A percentile compares a stretch with the other conserved stretches of the same genome.
phyloP scores from a whole-genome alignment of 2,329 filamentous ascomycete species.

The Cladorrhinum sp. region DNA sequence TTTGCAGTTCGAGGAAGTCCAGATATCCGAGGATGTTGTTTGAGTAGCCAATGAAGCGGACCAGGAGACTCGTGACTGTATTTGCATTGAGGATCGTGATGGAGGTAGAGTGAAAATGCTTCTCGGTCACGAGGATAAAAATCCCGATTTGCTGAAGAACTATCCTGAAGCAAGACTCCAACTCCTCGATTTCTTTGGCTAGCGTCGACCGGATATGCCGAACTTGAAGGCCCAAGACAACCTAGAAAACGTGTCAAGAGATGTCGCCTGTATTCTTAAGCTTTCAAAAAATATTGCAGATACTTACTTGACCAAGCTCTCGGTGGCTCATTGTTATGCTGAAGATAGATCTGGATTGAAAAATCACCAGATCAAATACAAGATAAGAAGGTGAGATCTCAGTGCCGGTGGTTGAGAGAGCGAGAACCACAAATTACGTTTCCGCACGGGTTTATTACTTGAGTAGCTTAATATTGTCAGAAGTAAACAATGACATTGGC shows the following conservation, averaged over 20 bases:
- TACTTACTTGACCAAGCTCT: conserved; percentile 6
- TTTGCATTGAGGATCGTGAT: conserved; percentile 10
- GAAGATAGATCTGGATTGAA: not conserved
- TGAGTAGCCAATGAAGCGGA: conserved; percentile 14
- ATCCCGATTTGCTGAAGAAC: conserved; percentile 12
- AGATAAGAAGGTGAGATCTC: not conserved
- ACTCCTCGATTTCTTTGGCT: conserved; percentile 13
- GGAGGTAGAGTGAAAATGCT: conserved; percentile 1
- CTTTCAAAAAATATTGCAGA: not conserved
- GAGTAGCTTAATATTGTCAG: not conserved
- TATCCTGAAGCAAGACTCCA: conserved; percentile 12
- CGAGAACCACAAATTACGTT: not conserved
- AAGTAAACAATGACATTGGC: not conserved
- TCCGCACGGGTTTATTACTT: not conserved
- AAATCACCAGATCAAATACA: not conserved
- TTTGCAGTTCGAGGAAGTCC: conserved; percentile 11
- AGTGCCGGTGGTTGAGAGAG: not conserved
- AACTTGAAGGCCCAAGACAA: conserved; percentile 13
- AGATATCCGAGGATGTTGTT: conserved; percentile 19
- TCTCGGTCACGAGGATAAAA: conserved; percentile 12
- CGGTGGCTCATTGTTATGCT: not conserved
- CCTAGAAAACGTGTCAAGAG: conserved; percentile 8
- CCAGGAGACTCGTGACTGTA: conserved; percentile 7
- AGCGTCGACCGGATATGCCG: conserved; percentile 12
- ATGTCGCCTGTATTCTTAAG: not conserved